These are phyloP conservation scores for Marasmius tenuissimus DNA, from an alignment of 1,284 basidiomycete genomes.

Conservation along the genomic window DNA sequence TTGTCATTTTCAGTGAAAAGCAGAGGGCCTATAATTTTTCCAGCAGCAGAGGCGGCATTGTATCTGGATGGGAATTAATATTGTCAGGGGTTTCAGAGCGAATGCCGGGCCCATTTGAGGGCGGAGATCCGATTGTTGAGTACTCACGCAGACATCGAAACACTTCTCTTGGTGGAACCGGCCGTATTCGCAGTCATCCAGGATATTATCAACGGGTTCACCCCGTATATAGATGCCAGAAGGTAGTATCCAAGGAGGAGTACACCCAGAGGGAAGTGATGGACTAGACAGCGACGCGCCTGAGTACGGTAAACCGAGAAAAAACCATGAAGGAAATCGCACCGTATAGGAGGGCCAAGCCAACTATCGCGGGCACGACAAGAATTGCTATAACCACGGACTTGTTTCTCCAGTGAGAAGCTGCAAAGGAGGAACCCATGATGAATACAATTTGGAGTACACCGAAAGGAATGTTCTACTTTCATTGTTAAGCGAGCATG, in stretches of 20 bases:
- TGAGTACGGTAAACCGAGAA: not conserved
- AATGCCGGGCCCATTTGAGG: no score
- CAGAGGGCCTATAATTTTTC: conserved; percentile 18
- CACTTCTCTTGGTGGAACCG: conserved; percentile 18
- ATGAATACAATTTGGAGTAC: conserved; percentile 15
- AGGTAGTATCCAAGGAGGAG: conserved; percentile 18
- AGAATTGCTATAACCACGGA: conserved; percentile 7
- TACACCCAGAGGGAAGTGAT: not conserved
- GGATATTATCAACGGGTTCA: conserved; percentile 15
- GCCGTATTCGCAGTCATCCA: conserved; percentile 20
- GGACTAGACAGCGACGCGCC: not conserved
- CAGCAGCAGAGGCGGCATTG: conserved; percentile 15
- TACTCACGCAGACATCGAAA: conserved; percentile 4
- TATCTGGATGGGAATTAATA: not conserved
- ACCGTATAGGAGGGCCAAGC: conserved; percentile 14
- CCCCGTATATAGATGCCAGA: conserved; percentile 15
- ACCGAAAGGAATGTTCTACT: conserved; percentile 17
- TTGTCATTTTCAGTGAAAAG: conserved; percentile 13
- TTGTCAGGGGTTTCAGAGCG: no score
- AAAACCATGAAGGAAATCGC: not conserved
- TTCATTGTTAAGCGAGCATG: not conserved
- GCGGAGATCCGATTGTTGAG: no score
- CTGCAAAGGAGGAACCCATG: conserved; percentile 10
- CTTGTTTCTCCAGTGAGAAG: conserved; percentile 7
- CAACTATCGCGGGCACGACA: conserved; percentile 14